These are phyloP conservation scores for Colletotrichum costaricense DNA, from an alignment of 2,329 filamentous ascomycete species.

Conservation along the genomic window DNA sequence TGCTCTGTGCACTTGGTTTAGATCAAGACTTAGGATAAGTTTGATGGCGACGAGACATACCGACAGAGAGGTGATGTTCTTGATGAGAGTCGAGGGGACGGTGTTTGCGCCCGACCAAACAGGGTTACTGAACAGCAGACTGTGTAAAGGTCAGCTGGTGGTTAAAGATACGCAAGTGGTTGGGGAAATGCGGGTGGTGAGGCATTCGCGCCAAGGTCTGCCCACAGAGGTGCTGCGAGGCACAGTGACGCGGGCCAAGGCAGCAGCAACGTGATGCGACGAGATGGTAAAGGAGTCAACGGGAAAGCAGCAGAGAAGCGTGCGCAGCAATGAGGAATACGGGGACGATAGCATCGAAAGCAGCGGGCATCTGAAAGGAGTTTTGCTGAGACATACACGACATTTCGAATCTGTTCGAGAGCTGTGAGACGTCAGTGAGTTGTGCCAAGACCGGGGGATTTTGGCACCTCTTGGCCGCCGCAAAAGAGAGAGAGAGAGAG, in stretches of 20 bases:
- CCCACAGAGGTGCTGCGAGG: constrained; percentile 24
- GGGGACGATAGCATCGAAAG: constrained; percentile 27
- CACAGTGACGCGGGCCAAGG: constrained; percentile 10
- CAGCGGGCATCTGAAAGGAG: constrained; percentile 35
- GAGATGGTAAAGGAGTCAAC: background rate
- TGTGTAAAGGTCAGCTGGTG: constrained; percentile 39
- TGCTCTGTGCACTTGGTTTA: constrained; percentile 41
- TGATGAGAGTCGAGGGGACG: constrained; percentile 64
- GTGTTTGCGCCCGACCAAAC: constrained; percentile 62
- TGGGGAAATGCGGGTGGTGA: constrained; percentile 7
- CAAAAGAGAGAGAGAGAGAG: constrained; percentile 21
- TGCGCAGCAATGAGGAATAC: background rate
- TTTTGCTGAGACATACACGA: constrained; percentile 53
- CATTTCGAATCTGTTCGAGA: constrained; percentile 62
- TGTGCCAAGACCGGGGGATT: constrained; percentile 47
- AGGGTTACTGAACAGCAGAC: constrained; percentile 71
- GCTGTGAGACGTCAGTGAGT: constrained; percentile 53
- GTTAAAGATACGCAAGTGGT: constrained; percentile 14
- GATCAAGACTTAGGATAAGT: background rate
- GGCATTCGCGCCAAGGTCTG: background rate
- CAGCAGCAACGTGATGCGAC: background rate
- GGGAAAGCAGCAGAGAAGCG: background rate
- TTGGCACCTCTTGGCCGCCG: constrained; percentile 42
- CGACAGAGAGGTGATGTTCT: constrained; percentile 67
- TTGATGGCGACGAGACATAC: constrained; percentile 50